phyloP scores from a whole-genome alignment of 257 asterid species.

The Salvia miltiorrhiza region DNA sequence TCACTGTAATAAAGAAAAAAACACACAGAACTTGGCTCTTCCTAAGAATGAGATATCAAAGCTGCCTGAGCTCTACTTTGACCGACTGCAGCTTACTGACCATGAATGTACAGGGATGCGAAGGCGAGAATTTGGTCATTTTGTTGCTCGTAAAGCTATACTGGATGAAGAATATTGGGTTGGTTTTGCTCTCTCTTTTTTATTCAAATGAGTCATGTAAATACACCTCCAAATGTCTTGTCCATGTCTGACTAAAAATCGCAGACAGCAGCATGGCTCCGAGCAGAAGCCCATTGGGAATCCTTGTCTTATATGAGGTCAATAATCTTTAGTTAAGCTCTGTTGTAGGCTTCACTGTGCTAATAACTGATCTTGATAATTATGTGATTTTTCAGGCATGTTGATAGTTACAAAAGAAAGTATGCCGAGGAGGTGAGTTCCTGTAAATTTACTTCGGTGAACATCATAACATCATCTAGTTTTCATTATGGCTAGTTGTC shows the following conservation, averaged over 20 bases:
- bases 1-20: slow-evolving; percentile 68
- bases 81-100: slow-evolving; percentile 70
- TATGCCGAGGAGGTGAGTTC: slow-evolving; percentile 85
- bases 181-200: slow-evolving; percentile 39
- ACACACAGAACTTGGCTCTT: slow-evolving; percentile 37
- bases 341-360: slow-evolving; percentile 3
- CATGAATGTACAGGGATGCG: slow-evolving; percentile 51
- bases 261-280: slow-evolving; percentile 97
- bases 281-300: slow-evolving; percentile 99
- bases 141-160: slow-evolving; percentile 76
- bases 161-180: slow-evolving; percentile 98
- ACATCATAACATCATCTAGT: background rate
- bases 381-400: slow-evolving; percentile 60
- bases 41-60: slow-evolving; percentile 47
- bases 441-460: background rate
- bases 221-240: slow-evolving; percentile 23
- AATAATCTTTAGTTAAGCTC: slow-evolving; percentile 21
- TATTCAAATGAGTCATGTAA: background rate
- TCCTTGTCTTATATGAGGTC: slow-evolving; percentile 74
- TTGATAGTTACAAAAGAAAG: slow-evolving; percentile 67
- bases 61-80: slow-evolving; percentile 61
- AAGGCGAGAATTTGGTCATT: slow-evolving; percentile 68
- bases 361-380: slow-evolving; percentile 19
- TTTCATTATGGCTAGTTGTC: background rate
- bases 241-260: slow-evolving; percentile 51